phyloP scores from a whole-genome alignment of 176 grass and related monocot genomes.

The Neostapfia colusana region DNA sequence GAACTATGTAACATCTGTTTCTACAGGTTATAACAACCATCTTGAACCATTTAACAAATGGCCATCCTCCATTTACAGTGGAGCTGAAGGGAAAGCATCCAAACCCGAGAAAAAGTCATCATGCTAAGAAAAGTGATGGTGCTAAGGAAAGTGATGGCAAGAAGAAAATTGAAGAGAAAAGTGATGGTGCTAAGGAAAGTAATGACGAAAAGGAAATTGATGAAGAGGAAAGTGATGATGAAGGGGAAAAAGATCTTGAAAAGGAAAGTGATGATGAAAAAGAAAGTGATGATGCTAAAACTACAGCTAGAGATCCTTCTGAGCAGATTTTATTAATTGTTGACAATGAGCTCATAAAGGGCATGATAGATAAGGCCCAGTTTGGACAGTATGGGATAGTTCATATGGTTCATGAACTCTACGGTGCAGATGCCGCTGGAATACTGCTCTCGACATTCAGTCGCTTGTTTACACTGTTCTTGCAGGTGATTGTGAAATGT shows the following conservation, averaged over 20 bases:
- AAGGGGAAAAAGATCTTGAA: background rate
- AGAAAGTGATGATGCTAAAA: background rate
- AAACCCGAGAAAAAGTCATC: background rate
- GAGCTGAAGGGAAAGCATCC: constrained; percentile 69
- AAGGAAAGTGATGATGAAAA: background rate
- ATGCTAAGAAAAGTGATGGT: background rate
- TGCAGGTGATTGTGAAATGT: constrained; percentile 63
- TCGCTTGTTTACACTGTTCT: constrained; percentile 84
- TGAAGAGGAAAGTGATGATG: background rate
- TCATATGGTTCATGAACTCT: constrained; percentile 88
- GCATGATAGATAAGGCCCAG: constrained; percentile 93
- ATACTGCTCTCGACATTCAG: constrained; percentile 81
- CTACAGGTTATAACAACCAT: constrained; percentile 87
- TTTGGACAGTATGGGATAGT: constrained; percentile 81
- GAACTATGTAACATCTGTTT: constrained; percentile 9
- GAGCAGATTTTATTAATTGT: constrained; percentile 51
- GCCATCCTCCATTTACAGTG: constrained; percentile 70
- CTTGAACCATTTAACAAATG: constrained; percentile 83
- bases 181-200: background rate
- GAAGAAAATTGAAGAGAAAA: background rate
- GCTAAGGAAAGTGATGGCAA: background rate
- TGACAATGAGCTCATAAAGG: constrained; percentile 76
- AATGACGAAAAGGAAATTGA: background rate
- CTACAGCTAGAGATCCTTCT: constrained; percentile 5
- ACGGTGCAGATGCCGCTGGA: constrained; percentile 79